Evolutionary conservation across 2,329 filamentous ascomycete genomes (phyloP).

Genomic region (Hypoxylon sp.): DNA sequence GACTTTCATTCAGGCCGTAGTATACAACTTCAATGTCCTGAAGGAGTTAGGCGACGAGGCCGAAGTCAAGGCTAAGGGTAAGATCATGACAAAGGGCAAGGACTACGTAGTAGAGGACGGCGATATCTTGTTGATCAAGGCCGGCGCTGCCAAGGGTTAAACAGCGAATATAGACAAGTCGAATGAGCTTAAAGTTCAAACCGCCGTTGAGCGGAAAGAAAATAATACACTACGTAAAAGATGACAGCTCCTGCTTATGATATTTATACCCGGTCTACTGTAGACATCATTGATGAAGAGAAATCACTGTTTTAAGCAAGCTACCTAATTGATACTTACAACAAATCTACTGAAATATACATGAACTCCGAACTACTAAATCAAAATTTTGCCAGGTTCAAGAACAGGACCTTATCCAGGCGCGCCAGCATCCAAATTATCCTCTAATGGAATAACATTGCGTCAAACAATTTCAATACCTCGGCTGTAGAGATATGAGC

Average conservation of each 20-base stretch:
- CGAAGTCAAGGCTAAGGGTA: conserved; percentile 92
- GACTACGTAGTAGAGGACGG: conserved; percentile 93
- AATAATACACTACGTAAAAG: conserved; percentile 25
- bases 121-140: conserved; percentile 89
- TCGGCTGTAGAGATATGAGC: not conserved
- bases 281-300: not conserved
- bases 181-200: conserved; percentile 19
- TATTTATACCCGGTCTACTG: not conserved
- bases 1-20: conserved; percentile 97
- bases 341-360: not conserved
- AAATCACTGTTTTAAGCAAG: not conserved
- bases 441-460: not conserved
- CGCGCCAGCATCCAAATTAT: not conserved
- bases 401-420: not conserved
- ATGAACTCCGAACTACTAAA: not conserved
- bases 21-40: conserved; percentile 88
- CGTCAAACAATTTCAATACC: not conserved
- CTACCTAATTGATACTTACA: conserved; percentile 5
- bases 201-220: conserved; percentile 17
- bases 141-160: conserved; percentile 82
- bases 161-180: conserved; percentile 34
- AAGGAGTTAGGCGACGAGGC: conserved; percentile 92
- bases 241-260: not conserved
- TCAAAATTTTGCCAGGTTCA: not conserved
- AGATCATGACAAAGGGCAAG: conserved; percentile 98